These are phyloP conservation scores for Curvularia lunata DNA, from an alignment of 2,329 filamentous ascomycete species.

Conservation along the genomic window DNA sequence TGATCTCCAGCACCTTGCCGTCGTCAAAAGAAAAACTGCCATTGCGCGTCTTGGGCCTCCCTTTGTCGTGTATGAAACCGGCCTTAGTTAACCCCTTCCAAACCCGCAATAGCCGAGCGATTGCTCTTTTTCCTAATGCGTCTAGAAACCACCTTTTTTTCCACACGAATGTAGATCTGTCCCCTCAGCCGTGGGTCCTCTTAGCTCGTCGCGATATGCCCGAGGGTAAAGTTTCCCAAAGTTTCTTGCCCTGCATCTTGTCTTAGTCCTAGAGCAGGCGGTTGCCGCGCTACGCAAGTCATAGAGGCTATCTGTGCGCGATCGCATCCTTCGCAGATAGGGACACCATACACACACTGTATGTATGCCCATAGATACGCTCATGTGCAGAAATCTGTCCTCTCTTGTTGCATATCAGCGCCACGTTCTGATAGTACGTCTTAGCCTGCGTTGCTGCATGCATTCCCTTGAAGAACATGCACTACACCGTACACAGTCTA, in stretches of 20 bases:
- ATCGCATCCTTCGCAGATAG: neutral
- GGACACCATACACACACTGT: constrained; percentile 1
- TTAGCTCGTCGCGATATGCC: constrained; percentile 1
- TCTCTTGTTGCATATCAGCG: neutral
- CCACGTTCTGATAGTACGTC: constrained; percentile 1
- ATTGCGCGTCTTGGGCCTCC: neutral
- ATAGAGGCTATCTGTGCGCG: constrained; percentile 5
- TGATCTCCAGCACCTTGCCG: neutral
- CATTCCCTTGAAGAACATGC: neutral
- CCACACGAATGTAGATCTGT: constrained; percentile 3
- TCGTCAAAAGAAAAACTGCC: neutral
- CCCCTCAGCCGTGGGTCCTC: constrained; percentile 2
- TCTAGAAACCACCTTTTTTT: constrained; percentile 5
- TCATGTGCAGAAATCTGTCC: neutral
- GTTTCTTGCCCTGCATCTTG: constrained; percentile 13
- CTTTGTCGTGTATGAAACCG: neutral
- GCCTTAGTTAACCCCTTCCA: neutral
- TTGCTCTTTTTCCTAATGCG: constrained; percentile 2
- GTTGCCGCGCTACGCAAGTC: constrained; percentile 13
- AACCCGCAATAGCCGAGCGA: neutral
- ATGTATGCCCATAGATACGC: neutral
- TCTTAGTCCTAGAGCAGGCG: neutral
- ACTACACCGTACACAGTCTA: neutral
- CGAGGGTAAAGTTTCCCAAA: constrained; percentile 2
- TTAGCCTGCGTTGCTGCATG: constrained; percentile 1